phyloP scores from a whole-genome alignment of 2,329 filamentous ascomycete species.

The Exophiala mesophila region DNA sequence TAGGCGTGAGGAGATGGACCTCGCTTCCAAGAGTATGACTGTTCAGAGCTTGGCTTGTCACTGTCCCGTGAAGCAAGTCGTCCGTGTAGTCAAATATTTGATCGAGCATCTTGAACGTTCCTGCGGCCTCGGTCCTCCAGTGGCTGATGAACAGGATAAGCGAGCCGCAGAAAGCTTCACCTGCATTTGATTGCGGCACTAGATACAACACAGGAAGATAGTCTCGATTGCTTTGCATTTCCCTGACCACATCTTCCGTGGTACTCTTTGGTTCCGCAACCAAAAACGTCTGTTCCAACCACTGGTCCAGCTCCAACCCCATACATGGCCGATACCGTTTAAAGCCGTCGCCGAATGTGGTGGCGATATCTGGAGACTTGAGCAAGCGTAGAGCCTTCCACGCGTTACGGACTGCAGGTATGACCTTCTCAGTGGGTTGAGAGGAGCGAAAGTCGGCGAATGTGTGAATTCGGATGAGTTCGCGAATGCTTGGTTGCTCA shows the following conservation, averaged over 20 bases:
- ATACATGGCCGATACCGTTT: constrained; percentile 9
- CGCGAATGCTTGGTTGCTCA: neutral
- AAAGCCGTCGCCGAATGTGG: constrained; percentile 6
- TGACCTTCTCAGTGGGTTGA: neutral
- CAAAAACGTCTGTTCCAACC: constrained; percentile 11
- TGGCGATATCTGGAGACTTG: constrained; percentile 15
- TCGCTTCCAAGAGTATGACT: constrained; percentile 6
- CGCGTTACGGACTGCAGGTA: constrained; percentile 3
- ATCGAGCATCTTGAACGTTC: constrained; percentile 12
- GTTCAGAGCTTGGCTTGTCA: constrained; percentile 1
- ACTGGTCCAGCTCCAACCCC: constrained; percentile 6
- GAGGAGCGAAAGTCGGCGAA: constrained; percentile 7
- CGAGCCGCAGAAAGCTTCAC: constrained; percentile 5
- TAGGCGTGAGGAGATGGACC: constrained; percentile 7
- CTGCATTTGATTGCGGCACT: neutral
- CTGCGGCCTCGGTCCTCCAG: constrained; percentile 16
- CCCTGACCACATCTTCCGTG: constrained; percentile 4
- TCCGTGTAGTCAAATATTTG: constrained; percentile 9
- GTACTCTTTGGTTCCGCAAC: neutral
- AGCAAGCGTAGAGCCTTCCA: constrained; percentile 14
- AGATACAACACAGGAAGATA: constrained; percentile 6
- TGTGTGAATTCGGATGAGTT: constrained; percentile 11
- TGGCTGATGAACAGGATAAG: constrained; percentile 14
- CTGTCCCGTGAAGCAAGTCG: constrained; percentile 5
- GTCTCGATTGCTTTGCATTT: constrained; percentile 4